Evolutionary conservation across 495 filamentous ascomycete species (phyloP).

Genomic region (Lepidopterella palustris): DNA sequence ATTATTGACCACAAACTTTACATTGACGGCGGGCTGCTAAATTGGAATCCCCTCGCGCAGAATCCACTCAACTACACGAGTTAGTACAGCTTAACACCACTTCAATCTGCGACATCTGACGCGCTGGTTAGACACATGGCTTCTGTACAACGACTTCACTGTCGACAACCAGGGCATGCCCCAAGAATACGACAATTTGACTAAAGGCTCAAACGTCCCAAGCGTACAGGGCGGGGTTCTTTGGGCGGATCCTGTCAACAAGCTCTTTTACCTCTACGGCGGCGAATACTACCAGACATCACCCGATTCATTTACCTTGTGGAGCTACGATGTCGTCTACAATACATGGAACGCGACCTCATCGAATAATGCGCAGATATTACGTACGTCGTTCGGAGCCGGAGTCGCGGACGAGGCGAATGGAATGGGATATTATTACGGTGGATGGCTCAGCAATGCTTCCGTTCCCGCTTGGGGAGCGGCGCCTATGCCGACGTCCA

Average conservation of each 20-base stretch:
- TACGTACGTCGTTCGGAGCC: slow-evolving; percentile 35
- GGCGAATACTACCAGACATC: slow-evolving; percentile 40
- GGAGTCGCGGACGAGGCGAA: slow-evolving; percentile 31
- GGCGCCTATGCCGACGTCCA: slow-evolving; percentile 29
- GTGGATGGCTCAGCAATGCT: slow-evolving; percentile 44
- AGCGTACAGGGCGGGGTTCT: slow-evolving; percentile 40
- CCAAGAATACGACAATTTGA: slow-evolving; percentile 41
- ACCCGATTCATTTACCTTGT: slow-evolving; percentile 36
- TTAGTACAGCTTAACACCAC: not conserved
- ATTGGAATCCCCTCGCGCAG: slow-evolving; percentile 7
- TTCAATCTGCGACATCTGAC: not conserved
- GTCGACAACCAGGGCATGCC: slow-evolving; percentile 39
- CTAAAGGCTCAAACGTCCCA: slow-evolving; percentile 44
- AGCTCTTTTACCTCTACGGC: slow-evolving; percentile 47
- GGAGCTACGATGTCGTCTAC: slow-evolving; percentile 41
- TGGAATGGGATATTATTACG: slow-evolving; percentile 40
- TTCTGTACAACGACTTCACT: slow-evolving; percentile 9
- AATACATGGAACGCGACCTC: slow-evolving; percentile 38
- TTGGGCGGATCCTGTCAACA: slow-evolving; percentile 49
- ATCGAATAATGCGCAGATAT: slow-evolving; percentile 11
- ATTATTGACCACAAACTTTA: slow-evolving; percentile 15
- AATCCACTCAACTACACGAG: slow-evolving; percentile 17
- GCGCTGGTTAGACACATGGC: slow-evolving; percentile 11
- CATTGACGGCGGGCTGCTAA: slow-evolving; percentile 17
- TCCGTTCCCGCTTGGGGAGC: slow-evolving; percentile 43